Percentiles rank a stretch among this genome's conserved stretches.
These are phyloP conservation scores for Erythrophleum fordii DNA, from an alignment of 306 rosid genomes.

Conservation along the genomic window DNA sequence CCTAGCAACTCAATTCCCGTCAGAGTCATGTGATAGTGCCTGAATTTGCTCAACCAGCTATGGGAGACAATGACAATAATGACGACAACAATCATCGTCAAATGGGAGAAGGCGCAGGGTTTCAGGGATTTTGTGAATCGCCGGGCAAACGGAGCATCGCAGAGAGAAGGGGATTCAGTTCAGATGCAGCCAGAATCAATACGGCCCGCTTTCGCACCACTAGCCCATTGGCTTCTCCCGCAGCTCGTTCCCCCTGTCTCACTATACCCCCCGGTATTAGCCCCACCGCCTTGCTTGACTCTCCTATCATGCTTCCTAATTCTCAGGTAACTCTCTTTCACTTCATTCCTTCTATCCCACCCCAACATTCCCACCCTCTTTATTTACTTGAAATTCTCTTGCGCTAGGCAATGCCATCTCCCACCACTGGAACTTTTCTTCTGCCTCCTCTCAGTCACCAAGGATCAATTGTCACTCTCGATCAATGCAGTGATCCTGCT, in stretches of 20 bases:
- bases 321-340: constrained; percentile 48
- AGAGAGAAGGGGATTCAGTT: constrained; percentile 73
- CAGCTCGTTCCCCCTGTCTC: constrained; percentile 55
- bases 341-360: neutral
- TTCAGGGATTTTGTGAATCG: constrained; percentile 9
- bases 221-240: constrained; percentile 46
- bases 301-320: constrained; percentile 78
- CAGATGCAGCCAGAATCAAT: constrained; percentile 53
- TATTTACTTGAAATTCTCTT: neutral
- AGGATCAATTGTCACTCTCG: constrained; percentile 38
- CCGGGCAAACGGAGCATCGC: constrained; percentile 52
- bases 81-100: neutral
- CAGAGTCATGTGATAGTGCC: neutral
- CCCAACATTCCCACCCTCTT: neutral
- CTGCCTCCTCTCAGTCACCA: constrained; percentile 43
- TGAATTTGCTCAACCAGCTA: neutral
- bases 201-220: constrained; percentile 45
- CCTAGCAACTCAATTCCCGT: neutral
- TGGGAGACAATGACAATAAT: constrained; percentile 4
- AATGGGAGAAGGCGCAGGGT: neutral
- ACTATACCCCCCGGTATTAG: constrained; percentile 74
- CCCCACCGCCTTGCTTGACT: constrained; percentile 78
- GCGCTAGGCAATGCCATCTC: constrained; percentile 74
- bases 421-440: constrained; percentile 78
- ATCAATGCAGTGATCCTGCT: constrained; percentile 40